These are phyloP conservation scores for Candida fluviatilis DNA, from an alignment of 805 yeast species.

Conservation along the genomic window DNA sequence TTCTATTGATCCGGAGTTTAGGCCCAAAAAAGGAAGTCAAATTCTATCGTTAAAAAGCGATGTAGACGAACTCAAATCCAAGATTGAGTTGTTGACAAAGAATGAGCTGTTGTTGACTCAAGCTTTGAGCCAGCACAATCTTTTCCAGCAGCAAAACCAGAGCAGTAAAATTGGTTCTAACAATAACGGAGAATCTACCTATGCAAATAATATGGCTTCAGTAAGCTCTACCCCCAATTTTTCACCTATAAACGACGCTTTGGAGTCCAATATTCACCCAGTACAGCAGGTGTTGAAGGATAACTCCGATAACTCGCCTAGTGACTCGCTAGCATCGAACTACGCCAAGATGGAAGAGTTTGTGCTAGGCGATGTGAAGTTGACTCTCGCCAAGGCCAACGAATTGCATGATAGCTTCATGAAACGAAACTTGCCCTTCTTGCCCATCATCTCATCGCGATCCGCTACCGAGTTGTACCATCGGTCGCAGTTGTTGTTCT, in stretches of 20 bases:
- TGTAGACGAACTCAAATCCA: conserved; percentile 72
- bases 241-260: background rate
- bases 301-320: conserved; percentile 28
- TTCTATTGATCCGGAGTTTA: conserved; percentile 86
- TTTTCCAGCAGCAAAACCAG: conserved; percentile 19
- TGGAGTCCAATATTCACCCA: conserved; percentile 3
- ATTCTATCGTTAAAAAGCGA: conserved; percentile 80
- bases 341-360: conserved; percentile 46
- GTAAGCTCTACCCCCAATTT: background rate
- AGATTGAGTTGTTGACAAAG: conserved; percentile 59
- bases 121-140: conserved; percentile 47
- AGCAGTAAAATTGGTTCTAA: too few species aligned
- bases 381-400: conserved; percentile 64
- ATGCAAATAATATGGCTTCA: background rate
- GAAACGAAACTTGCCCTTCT: conserved; percentile 61
- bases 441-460: conserved; percentile 73
- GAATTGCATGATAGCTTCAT: conserved; percentile 70
- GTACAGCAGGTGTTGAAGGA: conserved; percentile 7
- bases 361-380: conserved; percentile 67
- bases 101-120: conserved; percentile 67
- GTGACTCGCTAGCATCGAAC: conserved; percentile 3
- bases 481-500: conserved; percentile 79
- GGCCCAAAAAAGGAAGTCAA: conserved; percentile 90
- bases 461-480: conserved; percentile 74
- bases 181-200: background rate